Evolutionary conservation across 1,139 yeast genomes (phyloP), one percentile per base, ranked within the genome.

Genomic region (Yamadazyma membranifaciens): DNA sequence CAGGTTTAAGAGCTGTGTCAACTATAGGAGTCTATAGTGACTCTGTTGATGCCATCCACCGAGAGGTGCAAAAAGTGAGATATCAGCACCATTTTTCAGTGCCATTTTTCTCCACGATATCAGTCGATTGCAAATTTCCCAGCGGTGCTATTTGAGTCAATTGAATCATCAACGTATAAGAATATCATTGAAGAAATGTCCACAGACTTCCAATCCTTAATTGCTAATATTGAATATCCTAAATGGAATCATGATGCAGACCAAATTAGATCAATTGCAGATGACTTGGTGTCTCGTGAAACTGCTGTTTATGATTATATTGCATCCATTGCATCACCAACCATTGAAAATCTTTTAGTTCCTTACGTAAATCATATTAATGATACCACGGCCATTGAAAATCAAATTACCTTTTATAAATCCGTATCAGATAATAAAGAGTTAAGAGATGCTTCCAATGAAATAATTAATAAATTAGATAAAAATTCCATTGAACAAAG

Each of bases 371-470:
- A 67, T 31, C 62, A 69, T 43, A 79, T 77, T 48, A 80, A 84
- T 53, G 63, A 59, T 22, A 66, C 68, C 37, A 60, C 66, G 6
- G 69, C 73, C 11, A 45, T 69, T 10, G 65, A 67, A 27, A 72
- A 70, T 49, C 82, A 75, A 49, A 56, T 83, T 49, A 67, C 81
- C 5, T 86, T 87, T 56, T 81, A 78, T 54, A 87, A 80, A 59
- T 80, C 82, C 50, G 91, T 87, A 13, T 81, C 91, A 2, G 54
- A 80, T 10, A 70, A 75, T 47, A 77, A 81, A 52, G 78, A 63
- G 10, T 56, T 85, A 28, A 75, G 95, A 53, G 87, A 84, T 47
- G 88, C 89, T 2, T 80, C 91, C 2, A 73, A 74, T 33, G 68
- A 76, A 47, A 83, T 87, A 1, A 83, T 81, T 46, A 78, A 80